Percentiles rank a stretch among this genome's conserved stretches.
Evolutionary conservation across 208 protist genomes (phyloP).

Genomic region (Crithidia mellificae): DNA sequence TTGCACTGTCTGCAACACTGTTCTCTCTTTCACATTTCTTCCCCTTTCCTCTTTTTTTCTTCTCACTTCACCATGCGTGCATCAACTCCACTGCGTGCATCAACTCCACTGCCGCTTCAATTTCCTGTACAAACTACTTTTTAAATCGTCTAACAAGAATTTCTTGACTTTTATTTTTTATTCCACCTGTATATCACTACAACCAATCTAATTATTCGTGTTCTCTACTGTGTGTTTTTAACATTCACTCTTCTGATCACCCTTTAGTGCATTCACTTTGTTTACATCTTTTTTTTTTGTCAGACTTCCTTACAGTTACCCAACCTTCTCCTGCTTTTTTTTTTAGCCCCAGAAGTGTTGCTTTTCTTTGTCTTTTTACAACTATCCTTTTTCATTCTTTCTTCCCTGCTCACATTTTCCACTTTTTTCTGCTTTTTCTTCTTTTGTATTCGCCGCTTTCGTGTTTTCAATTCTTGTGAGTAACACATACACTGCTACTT

Average conservation of each 20-base stretch:
- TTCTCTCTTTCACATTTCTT: no score
- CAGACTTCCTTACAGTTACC: constrained; percentile 4
- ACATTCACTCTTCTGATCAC: constrained; percentile 6
- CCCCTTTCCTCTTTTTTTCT: no score
- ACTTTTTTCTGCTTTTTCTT: neutral
- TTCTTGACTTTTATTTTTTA: no score
- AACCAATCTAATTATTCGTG: neutral
- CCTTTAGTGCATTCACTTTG: constrained; percentile 13
- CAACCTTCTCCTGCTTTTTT: neutral
- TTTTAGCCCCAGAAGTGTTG: neutral
- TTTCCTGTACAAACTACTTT: no score
- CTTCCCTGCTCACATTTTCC: neutral
- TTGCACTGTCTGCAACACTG: no score
- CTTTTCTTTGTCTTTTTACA: neutral
- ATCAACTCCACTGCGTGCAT: no score
- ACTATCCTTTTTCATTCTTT: neutral
- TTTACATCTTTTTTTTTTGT: constrained; percentile 8
- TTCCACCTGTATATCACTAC: neutral
- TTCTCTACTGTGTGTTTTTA: neutral
- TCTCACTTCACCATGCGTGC: no score
- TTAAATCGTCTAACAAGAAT: no score
- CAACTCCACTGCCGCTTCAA: no score
- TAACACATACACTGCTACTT: neutral
- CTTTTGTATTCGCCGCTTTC: neutral
- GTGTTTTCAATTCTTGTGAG: neutral